phyloP scores from a whole-genome alignment of 352 stramenopile genomes.

The Globisporangium apiculatum region DNA sequence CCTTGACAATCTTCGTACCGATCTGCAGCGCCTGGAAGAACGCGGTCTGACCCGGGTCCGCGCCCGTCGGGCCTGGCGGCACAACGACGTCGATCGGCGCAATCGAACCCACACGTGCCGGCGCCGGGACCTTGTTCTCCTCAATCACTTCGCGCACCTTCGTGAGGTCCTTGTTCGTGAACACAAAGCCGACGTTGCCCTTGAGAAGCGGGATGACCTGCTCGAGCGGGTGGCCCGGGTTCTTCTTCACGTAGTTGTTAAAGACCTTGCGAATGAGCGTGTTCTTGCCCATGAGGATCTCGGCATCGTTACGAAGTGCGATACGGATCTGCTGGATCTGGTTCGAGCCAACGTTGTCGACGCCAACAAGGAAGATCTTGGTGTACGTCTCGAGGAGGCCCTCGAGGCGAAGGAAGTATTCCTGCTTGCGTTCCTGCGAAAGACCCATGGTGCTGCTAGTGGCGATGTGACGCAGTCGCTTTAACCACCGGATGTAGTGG shows the following conservation, averaged over 20 bases:
- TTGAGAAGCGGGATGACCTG: conserved; percentile 82
- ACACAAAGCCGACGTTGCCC: conserved; percentile 99
- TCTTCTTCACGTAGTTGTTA: conserved; percentile 95
- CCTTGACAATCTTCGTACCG: conserved; percentile 99
- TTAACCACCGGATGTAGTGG: conserved; percentile 62
- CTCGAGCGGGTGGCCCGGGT: conserved; percentile 94
- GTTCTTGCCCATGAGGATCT: conserved; percentile 99
- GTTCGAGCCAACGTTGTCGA: conserved; percentile 99
- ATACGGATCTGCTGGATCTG: conserved; percentile 99
- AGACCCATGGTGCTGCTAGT: conserved; percentile 85
- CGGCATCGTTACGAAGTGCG: conserved; percentile 90
- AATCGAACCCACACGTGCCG: conserved; percentile 94
- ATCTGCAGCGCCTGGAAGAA: conserved; percentile 99
- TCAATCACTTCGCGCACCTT: conserved; percentile 87
- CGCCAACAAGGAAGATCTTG: conserved; percentile 97
- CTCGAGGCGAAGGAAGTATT: conserved; percentile 98
- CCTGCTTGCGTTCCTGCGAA: conserved; percentile 95
- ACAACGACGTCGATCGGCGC: conserved; percentile 96
- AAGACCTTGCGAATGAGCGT: conserved; percentile 99
- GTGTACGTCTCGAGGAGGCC: conserved; percentile 93
- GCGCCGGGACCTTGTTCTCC: conserved; percentile 92
- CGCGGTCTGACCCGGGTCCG: conserved; percentile 98
- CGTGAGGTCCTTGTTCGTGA: conserved; percentile 97
- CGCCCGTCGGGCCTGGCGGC: conserved; percentile 95
- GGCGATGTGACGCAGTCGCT: conserved; percentile 70